Evolutionary conservation across 805 yeast genomes (phyloP).

Genomic region (Saturnispora besseyi): DNA sequence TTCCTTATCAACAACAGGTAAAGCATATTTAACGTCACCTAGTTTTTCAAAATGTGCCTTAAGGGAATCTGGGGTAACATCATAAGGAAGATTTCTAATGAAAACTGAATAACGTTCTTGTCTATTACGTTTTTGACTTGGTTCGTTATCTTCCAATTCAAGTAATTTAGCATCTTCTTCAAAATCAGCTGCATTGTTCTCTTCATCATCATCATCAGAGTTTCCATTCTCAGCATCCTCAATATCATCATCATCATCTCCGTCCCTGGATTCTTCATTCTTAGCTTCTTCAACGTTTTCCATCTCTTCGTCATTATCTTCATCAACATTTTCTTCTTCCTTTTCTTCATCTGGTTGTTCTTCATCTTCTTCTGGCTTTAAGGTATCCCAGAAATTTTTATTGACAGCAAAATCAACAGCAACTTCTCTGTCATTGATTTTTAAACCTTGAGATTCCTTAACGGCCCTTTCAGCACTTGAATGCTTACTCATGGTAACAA

Average conservation of each 20-base stretch:
- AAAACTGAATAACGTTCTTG: conserved; percentile 69
- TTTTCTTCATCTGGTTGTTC: conserved; percentile 30
- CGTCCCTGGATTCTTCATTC: conserved; percentile 17
- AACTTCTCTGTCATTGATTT: conserved; percentile 83
- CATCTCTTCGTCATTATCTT: conserved; percentile 29
- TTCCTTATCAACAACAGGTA: conserved; percentile 81
- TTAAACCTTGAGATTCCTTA: conserved; percentile 61
- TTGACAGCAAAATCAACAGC: conserved; percentile 92
- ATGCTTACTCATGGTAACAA: conserved; percentile 79
- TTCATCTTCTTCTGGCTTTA: conserved; percentile 37
- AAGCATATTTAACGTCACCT: conserved; percentile 85
- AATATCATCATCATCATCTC: conserved; percentile 20
- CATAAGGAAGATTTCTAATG: conserved; percentile 90
- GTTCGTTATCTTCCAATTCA: conserved; percentile 29
- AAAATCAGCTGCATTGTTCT: conserved; percentile 13
- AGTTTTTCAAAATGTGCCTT: conserved; percentile 71
- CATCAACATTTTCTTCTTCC: conserved; percentile 26
- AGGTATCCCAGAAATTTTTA: conserved; percentile 71
- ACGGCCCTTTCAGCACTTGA: conserved; percentile 74
- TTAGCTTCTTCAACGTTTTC: conserved; percentile 30
- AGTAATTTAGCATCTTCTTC: conserved; percentile 25
- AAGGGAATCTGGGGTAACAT: conserved; percentile 74
- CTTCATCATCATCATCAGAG: conserved; percentile 18
- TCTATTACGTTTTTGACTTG: conserved; percentile 41
- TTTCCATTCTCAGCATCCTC: conserved; percentile 23